Conservation (phyloP, 2,329 filamentous ascomycete species). For the Colletotrichum chlorophyti region DNA sequence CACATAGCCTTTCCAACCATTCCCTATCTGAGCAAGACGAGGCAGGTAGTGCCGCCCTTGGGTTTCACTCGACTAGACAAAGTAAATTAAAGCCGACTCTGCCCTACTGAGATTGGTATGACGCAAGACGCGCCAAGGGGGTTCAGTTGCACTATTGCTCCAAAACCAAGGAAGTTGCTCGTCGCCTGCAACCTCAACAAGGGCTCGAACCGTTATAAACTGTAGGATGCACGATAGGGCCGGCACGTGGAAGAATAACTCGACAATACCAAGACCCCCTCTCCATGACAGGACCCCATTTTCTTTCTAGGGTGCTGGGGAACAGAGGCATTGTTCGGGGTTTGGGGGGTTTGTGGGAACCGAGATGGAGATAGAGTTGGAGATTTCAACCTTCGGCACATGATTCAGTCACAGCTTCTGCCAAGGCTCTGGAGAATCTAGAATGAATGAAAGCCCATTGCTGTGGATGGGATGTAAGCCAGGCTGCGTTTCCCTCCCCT, state of each 20-base stretch:
- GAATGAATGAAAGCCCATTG: too few species aligned
- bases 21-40: not conserved
- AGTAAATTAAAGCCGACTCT: not conserved
- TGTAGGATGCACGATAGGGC: too few species aligned
- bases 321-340: not conserved
- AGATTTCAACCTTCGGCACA: conserved; percentile 15
- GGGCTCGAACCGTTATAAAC: too few species aligned
- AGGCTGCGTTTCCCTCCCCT: not conserved
- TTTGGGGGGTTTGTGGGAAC: not conserved
- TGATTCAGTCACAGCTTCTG: conserved; percentile 20
- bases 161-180: not conserved
- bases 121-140: too few species aligned
- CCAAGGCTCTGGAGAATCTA: conserved; percentile 7
- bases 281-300: too few species aligned
- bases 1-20: not conserved
- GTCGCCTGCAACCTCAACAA: too few species aligned
- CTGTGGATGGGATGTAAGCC: conserved; percentile 7
- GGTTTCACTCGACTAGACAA: not conserved
- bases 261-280: too few species aligned
- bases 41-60: not conserved
- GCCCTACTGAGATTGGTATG: not conserved
- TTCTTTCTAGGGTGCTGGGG: too few species aligned
- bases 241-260: too few species aligned
- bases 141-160: too few species aligned
- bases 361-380: not conserved